phyloP scores from a whole-genome alignment of 2,329 filamentous ascomycete species.

The Sporothrix sp. region DNA sequence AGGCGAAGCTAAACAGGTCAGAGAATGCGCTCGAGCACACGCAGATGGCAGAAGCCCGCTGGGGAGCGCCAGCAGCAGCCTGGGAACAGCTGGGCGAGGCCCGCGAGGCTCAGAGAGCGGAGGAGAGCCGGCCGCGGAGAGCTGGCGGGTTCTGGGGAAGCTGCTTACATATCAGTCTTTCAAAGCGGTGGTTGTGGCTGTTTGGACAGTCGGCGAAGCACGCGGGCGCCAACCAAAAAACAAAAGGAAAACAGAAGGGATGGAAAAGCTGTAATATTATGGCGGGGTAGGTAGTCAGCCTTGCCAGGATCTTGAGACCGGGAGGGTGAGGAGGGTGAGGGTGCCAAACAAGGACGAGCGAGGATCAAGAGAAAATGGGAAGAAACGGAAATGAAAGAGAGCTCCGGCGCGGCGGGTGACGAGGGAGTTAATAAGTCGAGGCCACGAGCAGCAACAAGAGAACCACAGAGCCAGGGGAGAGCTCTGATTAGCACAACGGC shows the following conservation, averaged over 20 bases:
- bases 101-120: too few relatives aligned
- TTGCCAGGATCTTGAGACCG: not conserved
- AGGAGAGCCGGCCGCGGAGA: too few relatives aligned
- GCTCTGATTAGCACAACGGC: slow-evolving; percentile 12
- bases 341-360: not conserved
- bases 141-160: too few relatives aligned
- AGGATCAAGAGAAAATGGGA: not conserved
- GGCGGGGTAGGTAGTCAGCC: slow-evolving; percentile 12
- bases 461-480: slow-evolving; percentile 11
- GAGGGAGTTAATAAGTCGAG: slow-evolving; percentile 14
- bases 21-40: not conserved
- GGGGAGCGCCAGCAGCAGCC: not conserved
- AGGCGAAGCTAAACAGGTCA: not conserved
- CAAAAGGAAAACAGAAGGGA: not conserved
- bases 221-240: not conserved
- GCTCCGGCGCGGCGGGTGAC: slow-evolving; percentile 2
- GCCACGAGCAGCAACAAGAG: not conserved
- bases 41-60: not conserved
- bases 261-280: too few relatives aligned
- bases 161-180: too few relatives aligned
- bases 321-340: not conserved
- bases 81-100: not conserved
- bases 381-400: not conserved
- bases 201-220: slow-evolving; percentile 2
- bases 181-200: not conserved